Evolutionary conservation across 1,139 yeast genomes (phyloP).

Genomic region (Suhomyces atakaporum): DNA sequence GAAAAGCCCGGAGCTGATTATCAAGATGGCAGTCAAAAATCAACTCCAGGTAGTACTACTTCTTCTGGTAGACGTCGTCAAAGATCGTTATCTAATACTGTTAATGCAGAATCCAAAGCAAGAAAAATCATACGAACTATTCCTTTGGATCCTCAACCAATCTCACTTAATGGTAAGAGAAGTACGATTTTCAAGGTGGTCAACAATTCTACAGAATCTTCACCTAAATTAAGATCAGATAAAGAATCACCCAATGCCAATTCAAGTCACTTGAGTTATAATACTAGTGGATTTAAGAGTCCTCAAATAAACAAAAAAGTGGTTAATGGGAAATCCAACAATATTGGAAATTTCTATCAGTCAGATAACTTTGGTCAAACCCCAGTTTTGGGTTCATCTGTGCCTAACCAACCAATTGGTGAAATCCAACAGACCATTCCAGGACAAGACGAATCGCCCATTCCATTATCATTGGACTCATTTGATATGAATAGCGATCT

Average conservation of each 20-base stretch:
- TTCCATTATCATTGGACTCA: constrained; percentile 24
- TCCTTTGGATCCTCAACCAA: constrained; percentile 82
- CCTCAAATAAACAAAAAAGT: not conserved
- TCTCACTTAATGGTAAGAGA: constrained; percentile 41
- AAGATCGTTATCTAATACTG: constrained; percentile 53
- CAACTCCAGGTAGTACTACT: constrained; percentile 42
- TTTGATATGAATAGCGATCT: constrained; percentile 56
- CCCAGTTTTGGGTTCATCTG: constrained; percentile 4
- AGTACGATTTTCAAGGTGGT: constrained; percentile 45
- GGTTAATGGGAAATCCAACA: not conserved
- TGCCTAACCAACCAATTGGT: constrained; percentile 1
- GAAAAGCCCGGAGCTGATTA: constrained; percentile 21
- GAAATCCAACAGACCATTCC: constrained; percentile 4
- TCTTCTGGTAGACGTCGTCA: constrained; percentile 38
- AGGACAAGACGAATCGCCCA: constrained; percentile 31
- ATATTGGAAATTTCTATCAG: not conserved
- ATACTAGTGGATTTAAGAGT: not conserved
- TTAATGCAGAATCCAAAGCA: constrained; percentile 69
- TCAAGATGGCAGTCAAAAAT: constrained; percentile 27
- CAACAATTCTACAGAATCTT: constrained; percentile 33
- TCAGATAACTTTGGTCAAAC: not conserved
- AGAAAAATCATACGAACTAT: constrained; percentile 72
- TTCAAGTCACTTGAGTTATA: not conserved
- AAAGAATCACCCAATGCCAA: constrained; percentile 9
- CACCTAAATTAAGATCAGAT: constrained; percentile 22